These are phyloP conservation scores for Microcyclospora tardicrescens DNA, from an alignment of 2,329 filamentous ascomycete genomes.

Conservation along the genomic window DNA sequence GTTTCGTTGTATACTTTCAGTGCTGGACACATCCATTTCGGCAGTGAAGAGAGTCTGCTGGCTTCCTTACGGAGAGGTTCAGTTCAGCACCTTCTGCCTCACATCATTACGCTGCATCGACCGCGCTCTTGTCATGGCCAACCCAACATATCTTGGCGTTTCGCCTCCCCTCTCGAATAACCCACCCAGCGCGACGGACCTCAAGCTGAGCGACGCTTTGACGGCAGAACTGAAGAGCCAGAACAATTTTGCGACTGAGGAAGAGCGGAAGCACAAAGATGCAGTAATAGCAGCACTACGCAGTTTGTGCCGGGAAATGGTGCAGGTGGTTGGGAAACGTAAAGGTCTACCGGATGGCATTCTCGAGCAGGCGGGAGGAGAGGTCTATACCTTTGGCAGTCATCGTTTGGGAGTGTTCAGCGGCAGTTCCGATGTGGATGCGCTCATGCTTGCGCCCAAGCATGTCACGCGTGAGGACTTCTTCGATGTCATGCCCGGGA, in stretches of 20 bases:
- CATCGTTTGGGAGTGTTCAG: conserved; percentile 89
- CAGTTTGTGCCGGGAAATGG: conserved; percentile 71
- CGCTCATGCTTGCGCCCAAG: conserved; percentile 79
- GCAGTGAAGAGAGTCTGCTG: no score
- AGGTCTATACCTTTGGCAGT: conserved; percentile 92
- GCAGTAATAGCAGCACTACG: conserved; percentile 63
- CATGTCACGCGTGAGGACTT: conserved; percentile 84
- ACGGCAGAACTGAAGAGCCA: conserved; percentile 74
- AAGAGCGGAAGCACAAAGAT: conserved; percentile 74
- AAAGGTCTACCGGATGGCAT: conserved; percentile 64
- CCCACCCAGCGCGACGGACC: conserved; percentile 65
- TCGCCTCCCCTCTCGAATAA: conserved; percentile 57
- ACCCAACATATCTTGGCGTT: neutral
- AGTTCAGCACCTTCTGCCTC: no score
- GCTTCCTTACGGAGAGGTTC: no score
- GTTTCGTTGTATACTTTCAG: no score
- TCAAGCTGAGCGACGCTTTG: conserved; percentile 62
- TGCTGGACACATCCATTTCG: no score
- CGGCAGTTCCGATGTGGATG: conserved; percentile 95
- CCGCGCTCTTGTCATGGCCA: no score
- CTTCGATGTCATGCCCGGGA: conserved; percentile 73
- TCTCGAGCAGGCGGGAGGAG: conserved; percentile 73
- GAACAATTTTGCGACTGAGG: conserved; percentile 77
- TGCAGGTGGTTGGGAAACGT: conserved; percentile 62
- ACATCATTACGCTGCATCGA: no score